Evolutionary conservation across 176 grass and related monocot genomes (phyloP), one percentile per base, ranked within the genome.

Genomic region (Carex kokanica): DNA sequence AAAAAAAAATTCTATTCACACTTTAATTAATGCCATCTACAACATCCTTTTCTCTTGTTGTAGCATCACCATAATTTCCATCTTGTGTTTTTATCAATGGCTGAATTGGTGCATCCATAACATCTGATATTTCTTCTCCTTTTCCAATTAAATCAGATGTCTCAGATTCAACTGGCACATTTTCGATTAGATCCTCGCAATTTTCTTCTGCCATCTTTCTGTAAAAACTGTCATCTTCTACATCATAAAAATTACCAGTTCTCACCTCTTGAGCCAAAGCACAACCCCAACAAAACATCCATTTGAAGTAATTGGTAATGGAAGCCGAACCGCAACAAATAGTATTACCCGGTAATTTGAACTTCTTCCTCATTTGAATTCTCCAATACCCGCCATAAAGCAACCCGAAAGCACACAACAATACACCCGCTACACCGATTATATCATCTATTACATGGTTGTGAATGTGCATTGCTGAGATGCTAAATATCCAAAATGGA

Each of bases 271-370:
- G 93, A 49, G 93, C 90, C 21, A 93, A 79, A 38, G 93, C 86
- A 84, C 85, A 96, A 0, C 90, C 70, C 90, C 93, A 93, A 71
- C 93, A 96, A n/a, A 96, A 93, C 34, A 96, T 79, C 93, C 93
- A 96, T 5, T 83, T 89, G 1, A 86, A 55, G 72, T 93, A 96
- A 66, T 96, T 90, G 6, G 90, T 93, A 6, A 92, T 17, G 2
- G 90, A 89, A 24, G 20, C 13, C 0, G 88, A 96, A 8, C 84
- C 67, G 7, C 86, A 90, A 66, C 93, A 91, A 5, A 72, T 27
- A 1, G 25, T 8, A 70, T 43, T 88, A 2, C 74, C 87, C 0
- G 87, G 89, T 36, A 97, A 84, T 41, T 85, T 83, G 52, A 91
- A 91, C 51, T 60, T 80, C 1, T 62, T 81, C 83, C 94, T 80